These are phyloP conservation scores for Bombardia bombarda DNA, from an alignment of 495 filamentous ascomycete species.

Conservation along the genomic window DNA sequence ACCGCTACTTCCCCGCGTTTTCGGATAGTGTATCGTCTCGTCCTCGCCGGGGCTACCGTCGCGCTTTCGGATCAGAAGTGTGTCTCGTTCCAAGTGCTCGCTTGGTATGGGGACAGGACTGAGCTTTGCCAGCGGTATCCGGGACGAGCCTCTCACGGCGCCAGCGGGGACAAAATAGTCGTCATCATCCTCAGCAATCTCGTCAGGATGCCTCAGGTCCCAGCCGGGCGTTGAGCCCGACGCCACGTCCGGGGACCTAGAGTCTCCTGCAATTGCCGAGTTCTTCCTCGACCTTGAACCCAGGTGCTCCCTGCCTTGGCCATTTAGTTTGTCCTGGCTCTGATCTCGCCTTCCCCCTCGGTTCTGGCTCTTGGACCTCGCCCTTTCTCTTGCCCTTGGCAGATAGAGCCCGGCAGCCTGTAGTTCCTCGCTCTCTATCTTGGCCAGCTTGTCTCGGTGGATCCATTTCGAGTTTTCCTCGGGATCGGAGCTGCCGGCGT, in stretches of 20 bases:
- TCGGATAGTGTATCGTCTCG: slow-evolving; percentile 43
- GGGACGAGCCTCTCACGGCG: slow-evolving; percentile 44
- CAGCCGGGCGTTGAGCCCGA: slow-evolving; percentile 31
- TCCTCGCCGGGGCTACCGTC: slow-evolving; percentile 55
- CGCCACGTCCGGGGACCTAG: slow-evolving; percentile 20
- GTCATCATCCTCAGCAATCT: slow-evolving; percentile 60
- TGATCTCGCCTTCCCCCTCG: slow-evolving; percentile 43
- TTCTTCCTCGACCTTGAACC: slow-evolving; percentile 38
- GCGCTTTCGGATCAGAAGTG: slow-evolving; percentile 55
- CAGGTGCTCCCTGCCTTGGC: slow-evolving; percentile 18
- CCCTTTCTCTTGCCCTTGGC: slow-evolving; percentile 46
- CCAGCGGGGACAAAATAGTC: slow-evolving; percentile 33
- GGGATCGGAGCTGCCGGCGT: slow-evolving; percentile 16
- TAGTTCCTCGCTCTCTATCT: slow-evolving; percentile 88
- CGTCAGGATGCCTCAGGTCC: slow-evolving; percentile 74
- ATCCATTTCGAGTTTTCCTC: slow-evolving; percentile 78
- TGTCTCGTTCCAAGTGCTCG: slow-evolving; percentile 63
- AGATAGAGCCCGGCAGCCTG: slow-evolving; percentile 76
- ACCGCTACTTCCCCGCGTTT: slow-evolving; percentile 63
- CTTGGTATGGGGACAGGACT: slow-evolving; percentile 71
- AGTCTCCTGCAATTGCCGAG: slow-evolving; percentile 26
- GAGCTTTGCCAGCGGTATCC: slow-evolving; percentile 74
- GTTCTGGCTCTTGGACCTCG: slow-evolving; percentile 36
- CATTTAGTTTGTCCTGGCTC: slow-evolving; percentile 21
- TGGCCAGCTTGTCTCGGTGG: slow-evolving; percentile 87